These are phyloP conservation scores for Globisporangium heterothallicum DNA, from an alignment of 352 stramenopile species.

Conservation along the genomic window DNA sequence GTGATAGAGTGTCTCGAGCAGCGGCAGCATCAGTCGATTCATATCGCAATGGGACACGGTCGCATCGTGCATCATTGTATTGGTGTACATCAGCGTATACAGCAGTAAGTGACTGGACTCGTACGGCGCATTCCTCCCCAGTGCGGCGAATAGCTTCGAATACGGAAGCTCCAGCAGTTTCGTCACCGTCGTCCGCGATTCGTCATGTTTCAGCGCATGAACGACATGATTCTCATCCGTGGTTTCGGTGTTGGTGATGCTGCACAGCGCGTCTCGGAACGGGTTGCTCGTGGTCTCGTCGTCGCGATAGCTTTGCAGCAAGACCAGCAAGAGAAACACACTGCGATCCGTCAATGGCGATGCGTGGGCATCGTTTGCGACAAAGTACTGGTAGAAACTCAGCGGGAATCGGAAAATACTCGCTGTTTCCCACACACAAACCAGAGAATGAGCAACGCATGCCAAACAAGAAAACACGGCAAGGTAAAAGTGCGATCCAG, in stretches of 20 bases:
- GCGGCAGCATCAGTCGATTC: constrained; percentile 45
- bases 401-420: constrained; percentile 61
- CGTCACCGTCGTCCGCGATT: constrained; percentile 10
- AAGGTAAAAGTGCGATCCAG: too few relatives aligned
- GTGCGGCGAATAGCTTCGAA: constrained; percentile 41
- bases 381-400: constrained; percentile 68
- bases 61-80: constrained; percentile 44
- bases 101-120: constrained; percentile 67
- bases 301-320: constrained; percentile 69
- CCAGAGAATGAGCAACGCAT: not conserved
- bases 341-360: constrained; percentile 67
- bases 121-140: constrained; percentile 51
- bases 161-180: constrained; percentile 39
- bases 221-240: constrained; percentile 9
- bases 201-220: constrained; percentile 21
- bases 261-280: constrained; percentile 50
- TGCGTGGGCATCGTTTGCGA: constrained; percentile 36
- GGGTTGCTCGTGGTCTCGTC: constrained; percentile 41
- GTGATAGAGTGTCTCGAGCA: constrained; percentile 72
- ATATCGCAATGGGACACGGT: constrained; percentile 40
- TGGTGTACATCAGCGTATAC: constrained; percentile 70
- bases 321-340: constrained; percentile 52
- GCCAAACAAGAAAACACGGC: too few relatives aligned
- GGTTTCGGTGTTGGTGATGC: constrained; percentile 29
- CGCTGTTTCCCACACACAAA: constrained; percentile 17